These are phyloP conservation scores for Pseudocercospora vitis DNA, from an alignment of 2,329 filamentous ascomycete species.

Conservation along the genomic window DNA sequence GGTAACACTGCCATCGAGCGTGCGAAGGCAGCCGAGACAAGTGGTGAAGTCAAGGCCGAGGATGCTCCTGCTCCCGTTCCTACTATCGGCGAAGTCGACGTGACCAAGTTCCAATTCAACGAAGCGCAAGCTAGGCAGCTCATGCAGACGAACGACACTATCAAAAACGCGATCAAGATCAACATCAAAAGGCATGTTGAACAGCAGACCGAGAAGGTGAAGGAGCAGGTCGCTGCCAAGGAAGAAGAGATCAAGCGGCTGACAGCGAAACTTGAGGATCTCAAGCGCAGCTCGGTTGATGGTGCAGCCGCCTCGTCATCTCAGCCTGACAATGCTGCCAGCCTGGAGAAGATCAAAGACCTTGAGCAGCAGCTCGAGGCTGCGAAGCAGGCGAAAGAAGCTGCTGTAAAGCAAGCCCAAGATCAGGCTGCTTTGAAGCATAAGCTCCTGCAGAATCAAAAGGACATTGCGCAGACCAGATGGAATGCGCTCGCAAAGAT, in stretches of 20 bases:
- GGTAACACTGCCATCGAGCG: conserved; percentile 42
- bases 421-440: conserved; percentile 51
- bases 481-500: conserved; percentile 77
- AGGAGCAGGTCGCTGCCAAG: conserved; percentile 35
- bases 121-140: conserved; percentile 54
- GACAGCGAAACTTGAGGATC: conserved; percentile 20
- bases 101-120: conserved; percentile 41
- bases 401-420: conserved; percentile 41
- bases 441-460: conserved; percentile 74
- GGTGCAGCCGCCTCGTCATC: neutral
- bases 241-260: conserved; percentile 35
- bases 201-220: conserved; percentile 43
- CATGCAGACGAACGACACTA: conserved; percentile 50
- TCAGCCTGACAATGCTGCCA: neutral
- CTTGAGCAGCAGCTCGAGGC: conserved; percentile 32
- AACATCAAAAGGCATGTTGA: conserved; percentile 49
- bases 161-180: conserved; percentile 54
- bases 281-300: neutral
- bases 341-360: conserved; percentile 5
- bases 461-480: conserved; percentile 66
- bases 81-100: conserved; percentile 20
- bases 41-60: conserved; percentile 39
- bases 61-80: conserved; percentile 35
- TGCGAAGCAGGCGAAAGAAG: conserved; percentile 33
- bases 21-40: conserved; percentile 35